Evolutionary conservation across 495 filamentous ascomycete species (phyloP).

Genomic region (Penicillium parvum): DNA sequence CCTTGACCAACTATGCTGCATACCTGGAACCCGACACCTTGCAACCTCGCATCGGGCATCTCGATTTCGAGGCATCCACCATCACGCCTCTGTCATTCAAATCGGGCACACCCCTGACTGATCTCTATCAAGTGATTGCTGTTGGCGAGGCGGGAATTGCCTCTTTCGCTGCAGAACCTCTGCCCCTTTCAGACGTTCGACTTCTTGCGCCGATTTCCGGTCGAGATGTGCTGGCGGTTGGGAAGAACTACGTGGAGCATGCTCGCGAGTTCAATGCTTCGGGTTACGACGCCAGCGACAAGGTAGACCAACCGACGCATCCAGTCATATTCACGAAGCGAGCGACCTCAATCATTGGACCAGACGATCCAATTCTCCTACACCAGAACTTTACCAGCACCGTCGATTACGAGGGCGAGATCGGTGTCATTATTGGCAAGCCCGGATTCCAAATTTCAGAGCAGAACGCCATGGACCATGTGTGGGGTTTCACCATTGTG

Average conservation of each 20-base stretch:
- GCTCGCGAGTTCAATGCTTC: constrained; percentile 46
- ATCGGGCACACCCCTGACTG: constrained; percentile 44
- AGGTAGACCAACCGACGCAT: constrained; percentile 34
- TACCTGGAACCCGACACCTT: constrained; percentile 14
- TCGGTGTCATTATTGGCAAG: constrained; percentile 53
- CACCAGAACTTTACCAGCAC: constrained; percentile 48
- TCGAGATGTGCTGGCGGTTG: constrained; percentile 50
- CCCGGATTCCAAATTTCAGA: constrained; percentile 42
- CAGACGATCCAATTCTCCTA: constrained; percentile 41
- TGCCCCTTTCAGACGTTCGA: constrained; percentile 35
- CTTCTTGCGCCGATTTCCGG: constrained; percentile 45
- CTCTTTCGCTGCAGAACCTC: constrained; percentile 16
- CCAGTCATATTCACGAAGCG: constrained; percentile 54
- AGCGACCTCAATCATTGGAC: constrained; percentile 49
- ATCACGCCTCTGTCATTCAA: constrained; percentile 46
- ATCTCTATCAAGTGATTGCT: constrained; percentile 48
- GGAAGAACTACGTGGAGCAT: constrained; percentile 55
- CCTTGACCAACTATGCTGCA: constrained; percentile 19
- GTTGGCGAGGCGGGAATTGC: constrained; percentile 4
- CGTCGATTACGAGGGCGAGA: constrained; percentile 54
- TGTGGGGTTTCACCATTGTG: constrained; percentile 56
- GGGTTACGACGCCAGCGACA: constrained; percentile 50
- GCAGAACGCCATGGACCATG: constrained; percentile 44
- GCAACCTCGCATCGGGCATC: constrained; percentile 41
- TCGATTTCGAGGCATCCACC: constrained; percentile 30